Percentiles rank a stretch among this genome's conserved stretches.
These are phyloP conservation scores for Moricandia moricandioides DNA, from an alignment of 345 rosid genomes.

Conservation along the genomic window DNA sequence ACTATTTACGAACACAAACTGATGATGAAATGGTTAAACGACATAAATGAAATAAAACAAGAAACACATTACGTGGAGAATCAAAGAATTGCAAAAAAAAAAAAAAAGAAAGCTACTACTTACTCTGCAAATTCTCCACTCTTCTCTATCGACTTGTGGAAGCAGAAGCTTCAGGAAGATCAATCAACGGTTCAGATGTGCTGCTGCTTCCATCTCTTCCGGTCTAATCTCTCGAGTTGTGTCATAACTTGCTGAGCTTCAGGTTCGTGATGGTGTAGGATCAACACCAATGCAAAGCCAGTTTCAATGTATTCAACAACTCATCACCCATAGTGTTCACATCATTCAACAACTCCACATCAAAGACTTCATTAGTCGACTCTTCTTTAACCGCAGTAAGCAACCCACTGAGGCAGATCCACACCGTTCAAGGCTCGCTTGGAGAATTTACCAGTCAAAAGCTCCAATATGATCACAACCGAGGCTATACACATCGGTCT, in stretches of 20 bases:
- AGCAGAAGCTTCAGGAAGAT: constrained; percentile 49
- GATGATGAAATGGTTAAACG: neutral
- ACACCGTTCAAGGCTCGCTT: constrained; percentile 39
- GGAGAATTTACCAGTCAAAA: constrained; percentile 91
- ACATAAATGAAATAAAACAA: neutral
- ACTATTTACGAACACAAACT: constrained; percentile 44
- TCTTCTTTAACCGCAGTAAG: constrained; percentile 87
- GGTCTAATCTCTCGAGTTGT: constrained; percentile 69
- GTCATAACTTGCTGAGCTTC: constrained; percentile 71
- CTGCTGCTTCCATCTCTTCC: constrained; percentile 32
- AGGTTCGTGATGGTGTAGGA: constrained; percentile 80
- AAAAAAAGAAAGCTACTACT: neutral
- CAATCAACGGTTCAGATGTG: constrained; percentile 39
- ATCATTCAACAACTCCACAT: constrained; percentile 69
- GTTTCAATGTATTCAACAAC: constrained; percentile 73
- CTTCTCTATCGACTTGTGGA: constrained; percentile 42
- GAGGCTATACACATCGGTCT: constrained; percentile 82
- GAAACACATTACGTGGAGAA: constrained; percentile 35
- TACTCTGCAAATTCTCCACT: constrained; percentile 13
- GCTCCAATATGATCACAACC: constrained; percentile 81
- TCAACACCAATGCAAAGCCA: constrained; percentile 94
- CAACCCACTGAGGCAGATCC: constrained; percentile 97
- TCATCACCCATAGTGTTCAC: constrained; percentile 49
- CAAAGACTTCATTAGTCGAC: constrained; percentile 91
- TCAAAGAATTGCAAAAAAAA: constrained; percentile 44